Percentiles rank a stretch among this genome's conserved stretches.
phyloP scores from a whole-genome alignment of 1,284 basidiomycete genomes.

The Singerocomus inundabilis region DNA sequence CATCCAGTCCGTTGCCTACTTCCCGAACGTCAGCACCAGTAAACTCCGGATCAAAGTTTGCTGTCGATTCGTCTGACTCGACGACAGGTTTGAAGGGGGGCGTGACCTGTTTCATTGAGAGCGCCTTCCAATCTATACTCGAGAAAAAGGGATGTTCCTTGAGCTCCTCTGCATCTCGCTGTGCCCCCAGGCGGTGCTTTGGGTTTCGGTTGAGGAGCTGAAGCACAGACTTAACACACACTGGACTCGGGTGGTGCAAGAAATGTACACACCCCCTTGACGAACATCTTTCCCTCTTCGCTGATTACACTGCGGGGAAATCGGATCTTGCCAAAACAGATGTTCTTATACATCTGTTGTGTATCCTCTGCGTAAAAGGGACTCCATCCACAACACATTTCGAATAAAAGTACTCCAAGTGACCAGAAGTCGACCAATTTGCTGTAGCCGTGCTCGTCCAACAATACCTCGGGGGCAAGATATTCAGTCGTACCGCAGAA shows the following conservation, averaged over 20 bases:
- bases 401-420: conserved; percentile 86
- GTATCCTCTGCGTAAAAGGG: conserved; percentile 99
- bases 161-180: conserved; percentile 88
- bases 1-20: conserved; percentile 59
- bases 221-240: conserved; percentile 15
- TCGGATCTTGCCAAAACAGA: conserved; percentile 98
- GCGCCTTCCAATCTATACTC: conserved; percentile 85
- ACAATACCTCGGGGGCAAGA: conserved; percentile 96
- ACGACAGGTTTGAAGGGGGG: conserved; percentile 98
- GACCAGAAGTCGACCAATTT: conserved; percentile 99
- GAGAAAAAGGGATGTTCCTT: conserved; percentile 97
- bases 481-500: conserved; percentile 98
- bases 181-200: conserved; percentile 91
- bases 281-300: conserved; percentile 99
- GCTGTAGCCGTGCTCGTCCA: conserved; percentile 98
- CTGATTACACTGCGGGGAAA: conserved; percentile 97
- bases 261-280: conserved; percentile 75
- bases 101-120: conserved; percentile 88
- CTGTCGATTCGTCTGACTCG: conserved; percentile 96
- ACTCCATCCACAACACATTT: conserved; percentile 99
- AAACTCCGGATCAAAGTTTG: conserved; percentile 99
- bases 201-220: conserved; percentile 98
- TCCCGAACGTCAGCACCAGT: conserved; percentile 83
- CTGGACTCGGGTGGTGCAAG: conserved; percentile 9
- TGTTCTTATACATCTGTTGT: conserved; percentile 99